phyloP scores from a whole-genome alignment of 768 basidiomycete species.

The Russula griseocarnosa region DNA sequence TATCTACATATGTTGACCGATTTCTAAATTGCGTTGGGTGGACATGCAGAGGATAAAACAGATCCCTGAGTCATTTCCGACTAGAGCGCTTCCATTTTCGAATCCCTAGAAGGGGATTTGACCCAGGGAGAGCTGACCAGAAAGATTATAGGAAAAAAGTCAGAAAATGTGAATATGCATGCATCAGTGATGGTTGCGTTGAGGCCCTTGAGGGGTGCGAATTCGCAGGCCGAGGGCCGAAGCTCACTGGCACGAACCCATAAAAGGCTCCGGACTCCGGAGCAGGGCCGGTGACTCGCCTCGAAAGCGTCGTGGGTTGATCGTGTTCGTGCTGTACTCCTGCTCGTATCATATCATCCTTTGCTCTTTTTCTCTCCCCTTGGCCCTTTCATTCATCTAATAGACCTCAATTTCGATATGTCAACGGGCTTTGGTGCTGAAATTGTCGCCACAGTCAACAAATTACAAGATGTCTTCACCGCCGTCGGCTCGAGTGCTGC shows the following conservation, averaged over 20 bases:
- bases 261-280: conserved; percentile 7
- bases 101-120: too few relatives aligned
- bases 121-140: too few relatives aligned
- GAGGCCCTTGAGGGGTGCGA: too few relatives aligned
- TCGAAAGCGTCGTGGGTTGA: background rate
- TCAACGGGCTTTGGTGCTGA: conserved; percentile 71
- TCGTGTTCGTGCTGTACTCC: background rate
- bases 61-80: too few relatives aligned
- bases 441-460: conserved; percentile 79
- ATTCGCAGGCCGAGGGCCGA: background rate
- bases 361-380: background rate
- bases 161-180: too few relatives aligned
- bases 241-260: background rate
- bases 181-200: too few relatives aligned
- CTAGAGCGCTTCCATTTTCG: too few relatives aligned
- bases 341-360: background rate
- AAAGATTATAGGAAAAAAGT: too few relatives aligned
- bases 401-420: conserved; percentile 31
- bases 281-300: background rate
- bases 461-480: conserved; percentile 86
- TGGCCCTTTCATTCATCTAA: background rate
- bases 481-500: conserved; percentile 75
- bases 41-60: too few relatives aligned
- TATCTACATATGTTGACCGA: too few relatives aligned
- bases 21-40: too few relatives aligned